Evolutionary conservation across 1,139 yeast species (phyloP), one percentile per base, ranked within the genome.

Genomic region (Candida labiduridarum): DNA sequence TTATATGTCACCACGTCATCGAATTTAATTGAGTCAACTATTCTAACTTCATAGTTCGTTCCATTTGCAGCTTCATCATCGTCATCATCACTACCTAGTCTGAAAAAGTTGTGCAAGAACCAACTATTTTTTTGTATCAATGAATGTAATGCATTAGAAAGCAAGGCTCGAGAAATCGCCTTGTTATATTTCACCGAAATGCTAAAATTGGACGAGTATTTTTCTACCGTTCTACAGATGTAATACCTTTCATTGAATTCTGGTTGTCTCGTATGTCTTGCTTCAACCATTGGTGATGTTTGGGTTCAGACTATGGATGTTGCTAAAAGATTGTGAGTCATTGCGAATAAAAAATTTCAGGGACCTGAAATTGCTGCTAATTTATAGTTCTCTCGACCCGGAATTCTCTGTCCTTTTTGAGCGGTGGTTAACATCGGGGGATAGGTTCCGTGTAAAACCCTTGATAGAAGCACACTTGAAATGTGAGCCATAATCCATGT

Each of bases 161-260:
- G 53, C 11, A 57, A 47, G 2, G 41, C 56, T 19, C 49, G 52
- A 14, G 59, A 52, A 3, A 71, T 47, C 1, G 38, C 50, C 4
- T 53, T 50, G 47, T 55, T 64, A 50, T 68, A 69, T 30, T 58
- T 56, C 2, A 62, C 73, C 3, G 65, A 56, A 16, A 71, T 54
- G 47, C 62, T 66, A 53, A 68, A 69, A 50, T 71, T 72, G 7
- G 69, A 53, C 46, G 68, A 72, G 45, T 54, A 55, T 1, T 51
- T 50, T 36, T 59, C 58, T 6, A 56, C 49, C 30, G 65, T 65
- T 19, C 74, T 57, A 52, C 68, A 62, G 25, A 71, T 57, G 52
- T 66, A 64, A 50, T 58, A 66, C 31, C 65, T 51, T 46, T 72
- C 76, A 34, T 62, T 56, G 49, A 59, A 58, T 16, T 46, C 61